These are phyloP conservation scores for Fusarium sp. DNA, from an alignment of 2,329 filamentous ascomycete species.

Conservation along the genomic window DNA sequence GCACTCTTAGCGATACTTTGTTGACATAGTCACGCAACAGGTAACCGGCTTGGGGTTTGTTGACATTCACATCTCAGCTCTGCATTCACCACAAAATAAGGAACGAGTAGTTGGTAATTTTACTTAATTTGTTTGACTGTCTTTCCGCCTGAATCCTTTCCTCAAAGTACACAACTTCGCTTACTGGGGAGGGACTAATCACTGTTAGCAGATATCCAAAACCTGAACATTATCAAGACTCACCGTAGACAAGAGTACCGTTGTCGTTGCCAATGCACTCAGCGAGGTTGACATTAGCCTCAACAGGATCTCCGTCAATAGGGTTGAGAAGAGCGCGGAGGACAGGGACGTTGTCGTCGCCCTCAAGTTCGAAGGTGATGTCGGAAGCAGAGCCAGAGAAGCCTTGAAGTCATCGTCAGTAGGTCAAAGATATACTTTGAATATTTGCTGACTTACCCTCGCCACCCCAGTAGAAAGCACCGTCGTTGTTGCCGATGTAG, in stretches of 20 bases:
- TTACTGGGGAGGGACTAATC: neutral
- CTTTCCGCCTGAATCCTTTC: too few relatives aligned
- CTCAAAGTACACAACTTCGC: neutral
- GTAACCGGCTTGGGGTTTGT: neutral
- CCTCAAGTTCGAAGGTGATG: slow-evolving; percentile 61
- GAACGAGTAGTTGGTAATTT: neutral
- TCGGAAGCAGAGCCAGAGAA: slow-evolving; percentile 59
- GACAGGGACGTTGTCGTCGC: slow-evolving; percentile 59
- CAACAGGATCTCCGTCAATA: slow-evolving; percentile 52
- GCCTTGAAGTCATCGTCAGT: slow-evolving; percentile 31
- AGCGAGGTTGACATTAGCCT: slow-evolving; percentile 63
- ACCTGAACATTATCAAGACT: neutral
- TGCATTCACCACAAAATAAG: neutral
- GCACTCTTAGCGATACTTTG: neutral
- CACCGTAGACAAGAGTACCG: slow-evolving; percentile 48
- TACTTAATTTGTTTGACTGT: slow-evolving; percentile 10
- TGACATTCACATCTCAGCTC: neutral
- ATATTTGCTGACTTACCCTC: slow-evolving; percentile 26
- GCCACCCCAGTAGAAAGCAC: slow-evolving; percentile 58
- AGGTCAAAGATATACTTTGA: accelerated
- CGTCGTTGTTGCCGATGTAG: slow-evolving; percentile 62
- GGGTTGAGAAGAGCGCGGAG: slow-evolving; percentile 61
- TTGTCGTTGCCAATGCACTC: slow-evolving; percentile 64
- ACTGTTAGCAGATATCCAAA: neutral
- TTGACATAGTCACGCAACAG: neutral